Evolutionary conservation across 108 stramenopile genomes (phyloP).

Genomic region (Phaeodactylum tricornutum): DNA sequence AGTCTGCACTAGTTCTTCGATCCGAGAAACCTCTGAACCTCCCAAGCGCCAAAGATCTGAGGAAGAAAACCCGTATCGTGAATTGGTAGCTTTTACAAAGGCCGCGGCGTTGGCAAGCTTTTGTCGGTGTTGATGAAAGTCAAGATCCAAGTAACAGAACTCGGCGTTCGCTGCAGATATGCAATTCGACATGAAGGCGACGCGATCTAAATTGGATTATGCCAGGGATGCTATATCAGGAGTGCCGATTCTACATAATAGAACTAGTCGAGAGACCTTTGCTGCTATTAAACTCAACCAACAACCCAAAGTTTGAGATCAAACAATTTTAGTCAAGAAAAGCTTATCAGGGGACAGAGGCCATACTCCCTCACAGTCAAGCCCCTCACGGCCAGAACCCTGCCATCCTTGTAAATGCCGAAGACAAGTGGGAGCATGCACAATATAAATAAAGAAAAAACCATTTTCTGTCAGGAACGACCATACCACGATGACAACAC

Average conservation of each 20-base stretch:
- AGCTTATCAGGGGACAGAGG: too few species aligned
- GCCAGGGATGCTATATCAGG: neutral
- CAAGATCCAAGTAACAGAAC: conserved; percentile 41
- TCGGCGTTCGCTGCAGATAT: conserved; percentile 7
- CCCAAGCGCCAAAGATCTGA: conserved; percentile 55
- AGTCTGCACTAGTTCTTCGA: conserved; percentile 38
- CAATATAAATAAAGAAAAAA: too few species aligned
- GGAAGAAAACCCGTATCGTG: conserved; percentile 67
- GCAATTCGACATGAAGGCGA: neutral
- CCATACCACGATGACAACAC: conserved; percentile 74
- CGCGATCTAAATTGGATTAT: neutral
- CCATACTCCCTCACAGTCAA: too few species aligned
- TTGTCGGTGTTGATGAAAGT: conserved; percentile 23
- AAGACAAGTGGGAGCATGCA: too few species aligned
- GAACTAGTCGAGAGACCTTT: too few species aligned
- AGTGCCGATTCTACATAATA: too few species aligned
- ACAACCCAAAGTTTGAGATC: too few species aligned
- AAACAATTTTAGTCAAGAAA: too few species aligned
- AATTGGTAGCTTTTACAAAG: conserved; percentile 73
- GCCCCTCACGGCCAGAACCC: too few species aligned
- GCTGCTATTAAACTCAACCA: too few species aligned
- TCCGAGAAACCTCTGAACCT: conserved; percentile 65
- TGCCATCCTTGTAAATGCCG: too few species aligned
- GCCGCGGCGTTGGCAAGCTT: conserved; percentile 49
- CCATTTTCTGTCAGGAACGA: conserved; percentile 59